Evolutionary conservation across 257 asterid species (phyloP), one percentile per base, ranked within the genome.

Genomic region (Scutellaria baicalensis): DNA sequence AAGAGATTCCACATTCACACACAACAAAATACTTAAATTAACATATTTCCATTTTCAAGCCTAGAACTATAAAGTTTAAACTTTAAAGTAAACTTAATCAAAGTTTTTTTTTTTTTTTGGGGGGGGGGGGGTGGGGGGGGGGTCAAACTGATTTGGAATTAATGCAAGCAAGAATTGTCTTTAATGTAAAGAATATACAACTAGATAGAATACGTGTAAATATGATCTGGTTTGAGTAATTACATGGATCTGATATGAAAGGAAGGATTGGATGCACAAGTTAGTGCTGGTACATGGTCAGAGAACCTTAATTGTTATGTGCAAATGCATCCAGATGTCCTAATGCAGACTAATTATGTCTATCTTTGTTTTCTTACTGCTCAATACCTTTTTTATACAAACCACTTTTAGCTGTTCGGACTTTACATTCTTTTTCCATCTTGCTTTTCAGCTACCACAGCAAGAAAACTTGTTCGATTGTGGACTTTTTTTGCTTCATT

Each of bases 401-500:
- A 48, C 31, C 49, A 62, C 12, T 9, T 64, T 13, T 59, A 36
- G 42, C 72, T 17, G 56, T 58, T 70, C 68, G 57, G 66, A 66
- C 43, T 58, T 56, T 52, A 44, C 66, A 1, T 38, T 40, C 43
- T 33, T 18, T 48, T 66, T 81, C 20, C 64, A 73, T 59, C 43
- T 64, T 59, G 64, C 58, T 27, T 80, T 79, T 68, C 97, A 90
- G 98, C 79, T 85, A 43, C 98, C 98, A 16, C 97, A 93, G 80
- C 98, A 90, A 79, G 93, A 85, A 71, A 93, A 93, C 82, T 83
- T 71, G 33, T 93, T 69, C 75, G 98, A 90, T 65, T 93, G 98
- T 83, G 97, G 98, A 62, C 93, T 90, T 59, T 93, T 93, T 78
- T 83, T 93, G 84, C 98, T 93, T 60, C 91, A 93, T 68, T 93